Evolutionary conservation across 495 filamentous ascomycete species (phyloP).

Genomic region (Terfezia boudieri): DNA sequence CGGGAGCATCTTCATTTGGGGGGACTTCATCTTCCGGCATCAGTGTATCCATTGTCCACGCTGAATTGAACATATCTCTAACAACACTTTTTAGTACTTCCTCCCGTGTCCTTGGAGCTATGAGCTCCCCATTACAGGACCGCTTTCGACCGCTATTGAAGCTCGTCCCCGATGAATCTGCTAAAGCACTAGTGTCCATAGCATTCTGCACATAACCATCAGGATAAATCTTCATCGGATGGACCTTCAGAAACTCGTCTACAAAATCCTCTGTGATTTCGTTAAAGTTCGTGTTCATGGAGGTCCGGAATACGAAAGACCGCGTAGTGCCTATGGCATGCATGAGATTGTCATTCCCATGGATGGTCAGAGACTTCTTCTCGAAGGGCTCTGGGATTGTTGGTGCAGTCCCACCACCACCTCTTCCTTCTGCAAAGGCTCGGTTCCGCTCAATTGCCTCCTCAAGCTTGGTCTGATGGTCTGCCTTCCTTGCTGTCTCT

Average conservation of each 20-base stretch:
- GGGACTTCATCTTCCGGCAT: constrained; percentile 6
- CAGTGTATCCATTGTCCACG: constrained; percentile 17
- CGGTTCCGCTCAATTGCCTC: constrained; percentile 15
- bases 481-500: constrained; percentile 19
- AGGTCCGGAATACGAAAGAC: constrained; percentile 69
- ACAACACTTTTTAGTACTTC: constrained; percentile 8
- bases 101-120: constrained; percentile 1
- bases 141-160: constrained; percentile 3
- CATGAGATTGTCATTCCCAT: constrained; percentile 53
- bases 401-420: constrained; percentile 11
- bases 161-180: neutral
- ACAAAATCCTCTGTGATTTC: constrained; percentile 27
- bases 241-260: constrained; percentile 15
- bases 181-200: neutral
- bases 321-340: constrained; percentile 65
- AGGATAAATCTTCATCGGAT: constrained; percentile 11
- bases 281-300: constrained; percentile 41
- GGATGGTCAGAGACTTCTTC: constrained; percentile 34
- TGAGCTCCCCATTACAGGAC: constrained; percentile 7
- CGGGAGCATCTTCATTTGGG: neutral
- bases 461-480: constrained; percentile 18
- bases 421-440: constrained; percentile 15
- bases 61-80: constrained; percentile 14
- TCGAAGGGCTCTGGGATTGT: constrained; percentile 5
- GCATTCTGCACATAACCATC: neutral